Evolutionary conservation across 2,329 filamentous ascomycete species (phyloP).

Genomic region (Alternaria ventricosa): DNA sequence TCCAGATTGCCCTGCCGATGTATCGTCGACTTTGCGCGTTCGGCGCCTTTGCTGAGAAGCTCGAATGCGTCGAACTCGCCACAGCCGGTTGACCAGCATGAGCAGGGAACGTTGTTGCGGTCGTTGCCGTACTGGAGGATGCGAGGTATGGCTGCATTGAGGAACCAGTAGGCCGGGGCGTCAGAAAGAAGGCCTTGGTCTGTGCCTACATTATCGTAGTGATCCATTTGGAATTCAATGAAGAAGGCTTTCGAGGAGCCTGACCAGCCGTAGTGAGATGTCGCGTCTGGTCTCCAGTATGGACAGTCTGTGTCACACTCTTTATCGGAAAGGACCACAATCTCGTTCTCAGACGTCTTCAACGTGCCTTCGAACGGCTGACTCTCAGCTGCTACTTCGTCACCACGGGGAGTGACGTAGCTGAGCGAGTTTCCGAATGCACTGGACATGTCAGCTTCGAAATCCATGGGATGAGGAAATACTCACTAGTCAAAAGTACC

Average conservation of each 20-base stretch:
- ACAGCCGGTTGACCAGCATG: slow-evolving; percentile 73
- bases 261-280: slow-evolving; percentile 70
- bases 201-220: slow-evolving; percentile 39
- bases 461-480: accelerated
- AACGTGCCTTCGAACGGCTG: slow-evolving; percentile 58
- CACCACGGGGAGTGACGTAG: slow-evolving; percentile 59
- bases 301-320: slow-evolving; percentile 58
- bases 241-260: slow-evolving; percentile 76
- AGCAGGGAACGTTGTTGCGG: slow-evolving; percentile 60
- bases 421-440: slow-evolving; percentile 65
- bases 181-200: slow-evolving; percentile 59
- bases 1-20: slow-evolving; percentile 63
- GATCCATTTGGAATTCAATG: slow-evolving; percentile 73
- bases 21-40: slow-evolving; percentile 72
- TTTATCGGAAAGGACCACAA: slow-evolving; percentile 46
- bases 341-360: slow-evolving; percentile 42
- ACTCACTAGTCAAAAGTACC: slow-evolving; percentile 60
- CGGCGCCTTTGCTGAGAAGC: slow-evolving; percentile 69
- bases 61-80: slow-evolving; percentile 81
- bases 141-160: slow-evolving; percentile 75
- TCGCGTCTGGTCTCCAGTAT: slow-evolving; percentile 56
- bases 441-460: slow-evolving; percentile 28
- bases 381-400: slow-evolving; percentile 54
- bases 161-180: slow-evolving; percentile 77
- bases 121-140: slow-evolving; percentile 70